These are phyloP conservation scores for Dryadomyces quercus-mongolicae DNA, from an alignment of 2,329 filamentous ascomycete genomes.

Conservation along the genomic window DNA sequence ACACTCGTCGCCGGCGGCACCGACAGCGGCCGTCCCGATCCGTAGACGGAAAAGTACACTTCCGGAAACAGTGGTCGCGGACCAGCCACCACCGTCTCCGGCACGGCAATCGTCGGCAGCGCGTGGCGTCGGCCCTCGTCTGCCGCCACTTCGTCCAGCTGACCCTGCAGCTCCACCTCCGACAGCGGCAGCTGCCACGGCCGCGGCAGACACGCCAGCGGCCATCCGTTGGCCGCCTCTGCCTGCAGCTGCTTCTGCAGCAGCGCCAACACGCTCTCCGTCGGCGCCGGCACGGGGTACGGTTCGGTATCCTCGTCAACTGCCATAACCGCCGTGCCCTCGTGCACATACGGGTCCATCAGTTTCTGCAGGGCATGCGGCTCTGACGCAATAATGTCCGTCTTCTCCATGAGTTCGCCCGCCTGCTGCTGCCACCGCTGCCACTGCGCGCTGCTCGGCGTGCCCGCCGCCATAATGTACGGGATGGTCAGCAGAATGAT, in stretches of 20 bases:
- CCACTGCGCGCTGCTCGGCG: conserved; percentile 33
- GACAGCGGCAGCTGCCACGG: conserved; percentile 54
- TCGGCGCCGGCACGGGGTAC: conserved; percentile 40
- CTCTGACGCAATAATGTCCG: conserved; percentile 84
- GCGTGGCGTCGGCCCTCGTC: conserved; percentile 32
- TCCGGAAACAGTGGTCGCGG: conserved; percentile 76
- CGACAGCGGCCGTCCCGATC: conserved; percentile 47
- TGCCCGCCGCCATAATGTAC: conserved; percentile 63
- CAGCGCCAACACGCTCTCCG: conserved; percentile 60
- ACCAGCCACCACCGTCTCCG: conserved; percentile 63
- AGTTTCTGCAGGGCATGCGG: conserved; percentile 74
- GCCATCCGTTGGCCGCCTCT: conserved; percentile 66
- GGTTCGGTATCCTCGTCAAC: background rate
- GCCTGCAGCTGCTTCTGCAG: conserved; percentile 75
- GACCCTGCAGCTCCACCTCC: conserved; percentile 48
- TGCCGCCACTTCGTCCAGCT: conserved; percentile 47
- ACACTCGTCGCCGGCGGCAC: conserved; percentile 69
- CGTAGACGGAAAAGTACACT: conserved; percentile 84
- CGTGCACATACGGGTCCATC: conserved; percentile 67
- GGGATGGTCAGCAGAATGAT: conserved; percentile 92
- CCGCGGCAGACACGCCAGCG: conserved; percentile 55
- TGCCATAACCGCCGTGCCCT: background rate
- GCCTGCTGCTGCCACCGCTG: conserved; percentile 59
- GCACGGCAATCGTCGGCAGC: conserved; percentile 66
- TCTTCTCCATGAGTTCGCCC: conserved; percentile 75